Percentiles rank a stretch among this genome's conserved stretches.
Evolutionary conservation across 225 moss, liverwort and hornwort species (phyloP).

Genomic region (Takakia lepidozioides): DNA sequence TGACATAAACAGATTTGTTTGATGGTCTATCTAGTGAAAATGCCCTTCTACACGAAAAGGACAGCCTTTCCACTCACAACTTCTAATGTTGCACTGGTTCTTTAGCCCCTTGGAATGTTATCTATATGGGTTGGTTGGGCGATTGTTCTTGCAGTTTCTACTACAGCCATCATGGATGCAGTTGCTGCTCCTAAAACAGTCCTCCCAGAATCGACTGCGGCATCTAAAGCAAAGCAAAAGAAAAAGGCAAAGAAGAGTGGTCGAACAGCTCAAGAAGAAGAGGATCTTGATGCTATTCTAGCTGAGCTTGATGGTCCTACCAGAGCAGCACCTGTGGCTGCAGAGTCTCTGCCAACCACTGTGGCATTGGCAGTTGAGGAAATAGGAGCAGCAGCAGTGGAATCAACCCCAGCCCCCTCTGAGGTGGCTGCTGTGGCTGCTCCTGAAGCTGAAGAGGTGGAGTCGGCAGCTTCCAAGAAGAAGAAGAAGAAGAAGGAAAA

Average conservation of each 20-base stretch:
- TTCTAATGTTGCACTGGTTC: no score
- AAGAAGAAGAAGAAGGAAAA: slow-evolving; percentile 85
- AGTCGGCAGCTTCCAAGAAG: slow-evolving; percentile 95
- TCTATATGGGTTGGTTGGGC: no score
- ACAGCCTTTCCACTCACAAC: no score
- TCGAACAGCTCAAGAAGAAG: slow-evolving; percentile 80
- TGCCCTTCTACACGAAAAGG: no score
- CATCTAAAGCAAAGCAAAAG: slow-evolving; percentile 60
- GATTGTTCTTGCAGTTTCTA: no score
- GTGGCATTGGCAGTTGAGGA: slow-evolving; percentile 20
- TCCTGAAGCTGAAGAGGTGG: slow-evolving; percentile 63
- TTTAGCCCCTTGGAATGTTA: no score
- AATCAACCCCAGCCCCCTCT: slow-evolving; percentile 14
- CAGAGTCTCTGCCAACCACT: slow-evolving; percentile 22
- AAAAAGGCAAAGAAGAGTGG: slow-evolving; percentile 79
- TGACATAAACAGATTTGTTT: no score
- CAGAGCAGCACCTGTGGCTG: slow-evolving; percentile 17
- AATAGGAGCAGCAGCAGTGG: slow-evolving; percentile 5
- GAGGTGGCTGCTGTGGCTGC: slow-evolving; percentile 8
- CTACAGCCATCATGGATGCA: not conserved
- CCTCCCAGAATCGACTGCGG: slow-evolving; percentile 16
- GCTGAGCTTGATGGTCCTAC: slow-evolving; percentile 87
- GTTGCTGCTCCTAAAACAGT: slow-evolving; percentile 18
- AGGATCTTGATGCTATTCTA: slow-evolving; percentile 92
- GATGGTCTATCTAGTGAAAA: no score